Evolutionary conservation across 2,329 filamentous ascomycete species (phyloP).

Genomic region (Teratosphaeria nubilosa): DNA sequence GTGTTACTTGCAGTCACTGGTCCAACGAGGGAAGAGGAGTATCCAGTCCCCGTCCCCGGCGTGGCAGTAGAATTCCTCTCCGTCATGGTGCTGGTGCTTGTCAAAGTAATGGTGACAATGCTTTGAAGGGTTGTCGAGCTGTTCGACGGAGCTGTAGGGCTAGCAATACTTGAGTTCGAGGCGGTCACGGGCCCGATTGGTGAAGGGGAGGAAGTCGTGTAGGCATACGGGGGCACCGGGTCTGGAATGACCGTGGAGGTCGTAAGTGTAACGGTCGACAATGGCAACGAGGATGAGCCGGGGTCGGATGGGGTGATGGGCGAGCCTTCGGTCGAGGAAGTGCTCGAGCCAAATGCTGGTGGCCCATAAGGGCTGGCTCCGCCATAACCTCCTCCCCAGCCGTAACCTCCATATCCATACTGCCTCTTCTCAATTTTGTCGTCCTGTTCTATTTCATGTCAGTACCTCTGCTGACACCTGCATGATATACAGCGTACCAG

Average conservation of each 20-base stretch:
- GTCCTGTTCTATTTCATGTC: conserved; percentile 4
- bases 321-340: conserved; percentile 6
- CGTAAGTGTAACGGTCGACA: not conserved
- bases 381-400: not conserved
- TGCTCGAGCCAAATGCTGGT: not conserved
- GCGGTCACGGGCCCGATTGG: not conserved
- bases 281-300: not conserved
- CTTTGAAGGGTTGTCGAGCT: not conserved
- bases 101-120: not conserved
- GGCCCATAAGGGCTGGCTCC: not conserved
- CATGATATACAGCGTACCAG: conserved; percentile 2
- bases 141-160: not conserved
- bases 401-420: not conserved
- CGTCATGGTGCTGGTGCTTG: not conserved
- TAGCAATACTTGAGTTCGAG: not conserved
- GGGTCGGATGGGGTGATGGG: conserved; percentile 1
- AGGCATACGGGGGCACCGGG: not conserved
- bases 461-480: not conserved
- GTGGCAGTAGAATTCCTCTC: not conserved
- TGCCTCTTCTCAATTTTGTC: conserved; percentile 6
- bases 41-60: not conserved
- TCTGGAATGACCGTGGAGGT: not conserved
- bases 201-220: not conserved
- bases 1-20: not conserved
- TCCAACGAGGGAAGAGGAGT: not conserved